Evolutionary conservation across 768 basidiomycete species (phyloP), one percentile per base, ranked within the genome.

Genomic region (Termitomyces heimii): DNA sequence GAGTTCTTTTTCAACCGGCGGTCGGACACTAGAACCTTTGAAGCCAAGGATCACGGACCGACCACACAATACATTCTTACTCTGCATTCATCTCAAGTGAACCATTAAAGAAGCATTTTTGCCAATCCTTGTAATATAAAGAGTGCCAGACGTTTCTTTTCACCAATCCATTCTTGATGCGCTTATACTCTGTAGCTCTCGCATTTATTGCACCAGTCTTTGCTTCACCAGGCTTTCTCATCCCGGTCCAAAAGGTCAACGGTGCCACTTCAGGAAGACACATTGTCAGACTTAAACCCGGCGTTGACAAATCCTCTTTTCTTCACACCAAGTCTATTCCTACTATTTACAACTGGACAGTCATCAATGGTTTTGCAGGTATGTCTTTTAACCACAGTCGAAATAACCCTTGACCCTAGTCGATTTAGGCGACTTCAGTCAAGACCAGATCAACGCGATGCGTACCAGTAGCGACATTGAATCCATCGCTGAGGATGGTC

Each of bases 321-420:
- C 35, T 35, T 35, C 2, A 40, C 24, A 35, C 37, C 16, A 60
- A 55, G 28, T 32, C 43, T 5, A 42, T 47, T 14, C 51, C 60
- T 2, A 54, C 58, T 18, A 14, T 14, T 35, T 54, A 65, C 39
- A 64, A 71, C 10, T 72, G 68, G 67, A 62, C 64, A 3, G 39
- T 66, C 46, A 58, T 73, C 47, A 70, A 72, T 40, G 70, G 70
- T 13, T 68, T 74, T 34, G 68, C 69, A n/a, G 68, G 71, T 69
- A 37, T 7, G 62, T 51, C 16, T 2, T 8, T 4, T 6, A 14
- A 7, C 22, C 5, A 1, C 14, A 0, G 20, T 1, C 34, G 20
- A 9, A 2, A 26, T 3, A 22, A 20, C 5, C 29, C 35, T 12
- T 46, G 37, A 37, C 28, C 3, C 10, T 35, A 13, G 1, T 54